phyloP scores from a whole-genome alignment of 768 basidiomycete species.

The Agrocybe pediades region DNA sequence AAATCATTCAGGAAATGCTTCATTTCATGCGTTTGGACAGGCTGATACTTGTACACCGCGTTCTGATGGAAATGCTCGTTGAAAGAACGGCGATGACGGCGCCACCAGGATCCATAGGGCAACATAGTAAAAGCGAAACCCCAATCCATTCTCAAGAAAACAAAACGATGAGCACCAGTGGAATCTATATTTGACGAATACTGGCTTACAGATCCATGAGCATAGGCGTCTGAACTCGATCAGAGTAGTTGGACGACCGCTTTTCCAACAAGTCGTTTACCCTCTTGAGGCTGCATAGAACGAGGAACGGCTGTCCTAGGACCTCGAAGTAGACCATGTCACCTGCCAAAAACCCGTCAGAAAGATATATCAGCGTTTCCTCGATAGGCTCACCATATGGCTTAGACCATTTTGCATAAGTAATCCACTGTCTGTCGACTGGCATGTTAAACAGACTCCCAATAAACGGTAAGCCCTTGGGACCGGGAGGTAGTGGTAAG shows the following conservation, averaged over 20 bases:
- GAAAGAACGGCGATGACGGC: conserved; percentile 49
- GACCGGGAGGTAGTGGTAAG: conserved; percentile 29
- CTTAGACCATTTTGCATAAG: conserved; percentile 30
- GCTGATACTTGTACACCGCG: conserved; percentile 41
- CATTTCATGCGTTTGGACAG: conserved; percentile 44
- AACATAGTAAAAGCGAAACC: conserved; percentile 49
- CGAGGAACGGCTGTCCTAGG: conserved; percentile 32
- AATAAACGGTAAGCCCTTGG: conserved; percentile 28
- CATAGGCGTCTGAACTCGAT: conserved; percentile 47
- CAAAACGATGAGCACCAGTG: no score
- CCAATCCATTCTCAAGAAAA: conserved; percentile 17
- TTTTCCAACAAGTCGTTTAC: conserved; percentile 55
- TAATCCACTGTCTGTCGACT: conserved; percentile 26
- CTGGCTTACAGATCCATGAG: conserved; percentile 47
- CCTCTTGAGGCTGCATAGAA: conserved; percentile 30
- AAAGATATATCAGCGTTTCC: not conserved
- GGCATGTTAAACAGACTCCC: conserved; percentile 31
- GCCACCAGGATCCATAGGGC: conserved; percentile 42
- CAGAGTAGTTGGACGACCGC: conserved; percentile 54
- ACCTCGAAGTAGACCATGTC: conserved; percentile 54
- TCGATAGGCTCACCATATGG: conserved; percentile 25
- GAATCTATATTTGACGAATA: no score
- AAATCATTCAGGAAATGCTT: conserved; percentile 40
- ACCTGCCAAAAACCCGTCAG: conserved; percentile 30
- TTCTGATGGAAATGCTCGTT: conserved; percentile 49